A percentile compares a stretch with the other conserved stretches of the same genome.
phyloP scores from a whole-genome alignment of 129 eudicot genomes.

The Pseudognaphalium luteoalbum region DNA sequence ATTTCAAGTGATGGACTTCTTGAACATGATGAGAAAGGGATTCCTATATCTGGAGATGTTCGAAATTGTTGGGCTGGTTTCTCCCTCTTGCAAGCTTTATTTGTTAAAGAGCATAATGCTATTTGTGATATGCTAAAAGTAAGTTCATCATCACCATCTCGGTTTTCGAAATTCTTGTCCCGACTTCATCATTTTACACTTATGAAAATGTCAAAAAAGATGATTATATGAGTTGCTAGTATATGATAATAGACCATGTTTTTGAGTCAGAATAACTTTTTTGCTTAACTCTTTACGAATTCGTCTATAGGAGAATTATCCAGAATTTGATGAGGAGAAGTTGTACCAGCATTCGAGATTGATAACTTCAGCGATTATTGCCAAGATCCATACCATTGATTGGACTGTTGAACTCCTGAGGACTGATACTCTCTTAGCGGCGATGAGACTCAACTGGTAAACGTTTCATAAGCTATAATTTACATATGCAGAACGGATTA shows the following conservation, averaged over 20 bases:
- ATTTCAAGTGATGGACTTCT: slow-evolving; percentile 48
- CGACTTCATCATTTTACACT: background rate
- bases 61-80: slow-evolving; percentile 65
- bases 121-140: slow-evolving; percentile 59
- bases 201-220: background rate
- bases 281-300: background rate
- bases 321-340: slow-evolving; percentile 58
- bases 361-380: slow-evolving; percentile 56
- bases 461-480: background rate
- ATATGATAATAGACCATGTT: too few species aligned
- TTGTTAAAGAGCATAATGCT: slow-evolving; percentile 51
- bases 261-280: background rate
- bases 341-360: slow-evolving; percentile 51
- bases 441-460: slow-evolving; percentile 64
- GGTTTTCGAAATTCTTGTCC: background rate
- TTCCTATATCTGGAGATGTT: slow-evolving; percentile 57
- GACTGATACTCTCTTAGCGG: slow-evolving; percentile 53
- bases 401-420: slow-evolving; percentile 60
- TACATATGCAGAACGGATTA: background rate
- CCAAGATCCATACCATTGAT: slow-evolving; percentile 60
- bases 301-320: slow-evolving; percentile 42
- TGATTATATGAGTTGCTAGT: background rate
- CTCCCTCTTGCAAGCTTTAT: slow-evolving; percentile 62
- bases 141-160: slow-evolving; percentile 25
- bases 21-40: slow-evolving; percentile 51